Percentiles rank a stretch among this genome's conserved stretches.
Evolutionary conservation across 2,329 filamentous ascomycete genomes (phyloP).

Genomic region (Volutella citrinella): DNA sequence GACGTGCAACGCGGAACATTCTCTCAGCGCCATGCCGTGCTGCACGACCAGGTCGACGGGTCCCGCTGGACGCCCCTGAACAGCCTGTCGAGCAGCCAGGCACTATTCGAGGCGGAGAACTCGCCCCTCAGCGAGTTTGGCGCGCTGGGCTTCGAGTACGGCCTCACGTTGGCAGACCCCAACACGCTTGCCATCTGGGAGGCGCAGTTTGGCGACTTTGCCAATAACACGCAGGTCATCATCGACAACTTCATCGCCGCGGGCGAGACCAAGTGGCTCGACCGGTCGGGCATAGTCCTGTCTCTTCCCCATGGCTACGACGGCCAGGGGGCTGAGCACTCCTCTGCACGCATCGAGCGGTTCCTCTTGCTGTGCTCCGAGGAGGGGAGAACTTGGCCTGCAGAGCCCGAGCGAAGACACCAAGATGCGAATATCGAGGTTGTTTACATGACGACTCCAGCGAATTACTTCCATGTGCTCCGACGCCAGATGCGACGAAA

Average conservation of each 20-base stretch:
- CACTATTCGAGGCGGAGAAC: constrained; percentile 92
- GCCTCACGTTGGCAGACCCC: constrained; percentile 92
- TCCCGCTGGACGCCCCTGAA: constrained; percentile 87
- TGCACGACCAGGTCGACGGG: constrained; percentile 94
- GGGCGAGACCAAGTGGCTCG: constrained; percentile 96
- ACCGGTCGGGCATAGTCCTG: constrained; percentile 91
- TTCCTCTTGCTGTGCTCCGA: constrained; percentile 97
- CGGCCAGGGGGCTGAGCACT: constrained; percentile 96
- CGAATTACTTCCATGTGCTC: constrained; percentile 93
- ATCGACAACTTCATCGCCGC: constrained; percentile 98
- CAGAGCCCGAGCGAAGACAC: constrained; percentile 84
- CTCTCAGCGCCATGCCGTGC: constrained; percentile 92
- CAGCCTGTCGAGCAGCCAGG: constrained; percentile 82
- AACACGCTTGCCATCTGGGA: constrained; percentile 99
- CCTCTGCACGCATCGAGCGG: constrained; percentile 91
- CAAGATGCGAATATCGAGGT: constrained; percentile 99
- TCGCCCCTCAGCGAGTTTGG: constrained; percentile 73
- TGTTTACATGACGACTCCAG: constrained; percentile 87
- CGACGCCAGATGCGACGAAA: constrained; percentile 96
- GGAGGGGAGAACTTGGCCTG: constrained; percentile 87
- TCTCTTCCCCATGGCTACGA: constrained; percentile 97
- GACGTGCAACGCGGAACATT: constrained; percentile 99
- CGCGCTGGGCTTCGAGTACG: constrained; percentile 94
- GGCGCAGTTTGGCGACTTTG: constrained; percentile 98
- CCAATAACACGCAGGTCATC: constrained; percentile 97